Base-by-base conservation (phyloP, 2,329 filamentous ascomycete genomes). In the Chalara sp. region DNA sequence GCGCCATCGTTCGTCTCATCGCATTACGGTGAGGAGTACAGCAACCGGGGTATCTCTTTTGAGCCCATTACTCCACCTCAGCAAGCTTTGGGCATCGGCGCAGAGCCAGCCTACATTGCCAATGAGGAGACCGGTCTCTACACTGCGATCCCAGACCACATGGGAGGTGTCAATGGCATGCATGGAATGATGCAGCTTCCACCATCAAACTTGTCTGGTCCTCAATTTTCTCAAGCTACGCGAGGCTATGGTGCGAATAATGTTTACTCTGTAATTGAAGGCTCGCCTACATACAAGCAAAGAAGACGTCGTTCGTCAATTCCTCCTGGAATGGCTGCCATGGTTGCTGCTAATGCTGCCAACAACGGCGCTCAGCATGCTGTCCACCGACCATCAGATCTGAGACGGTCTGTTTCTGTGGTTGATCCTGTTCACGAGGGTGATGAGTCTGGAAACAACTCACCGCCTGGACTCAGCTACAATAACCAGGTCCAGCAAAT, bases 1-100 rank as follows among this genome's bases (percentile, higher is more conserved):
- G 93, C 93, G 0, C 93, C 93, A 2, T 97, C 93, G 1, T 97
- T 97, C 65, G 91, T 96, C 48, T 97, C 93, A n/a, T 97, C 93
- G 1, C 91, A 96, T 64, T 96, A 92, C 63, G 35, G 35, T 10
- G 93, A 97, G 67, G 92, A 97, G 68, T 99, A 96, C 76, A 95
- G 89, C 80, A 92, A 91, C 67, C 87, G 93, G 52, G 93, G 90
- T 47, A 83, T 97, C 63, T 97, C 92, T 3, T 99, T 92, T 67
- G 93, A 99, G 76, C 93, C 93, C 48, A 83, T 99, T 61, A 99
- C 93, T 0, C 93, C 93, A 52, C 93, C 93, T 12, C 93, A 97
- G 68, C 89, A 96, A 70, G 82, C 87, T 11, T 72, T 93, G 53
- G 84, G 81, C 56, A 84, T 96, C 58, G 81, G 86, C 53, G 79